Evolutionary conservation across 148 eudicot genomes (phyloP), one percentile per base, ranked within the genome.

Genomic region (Bassia scoparia): DNA sequence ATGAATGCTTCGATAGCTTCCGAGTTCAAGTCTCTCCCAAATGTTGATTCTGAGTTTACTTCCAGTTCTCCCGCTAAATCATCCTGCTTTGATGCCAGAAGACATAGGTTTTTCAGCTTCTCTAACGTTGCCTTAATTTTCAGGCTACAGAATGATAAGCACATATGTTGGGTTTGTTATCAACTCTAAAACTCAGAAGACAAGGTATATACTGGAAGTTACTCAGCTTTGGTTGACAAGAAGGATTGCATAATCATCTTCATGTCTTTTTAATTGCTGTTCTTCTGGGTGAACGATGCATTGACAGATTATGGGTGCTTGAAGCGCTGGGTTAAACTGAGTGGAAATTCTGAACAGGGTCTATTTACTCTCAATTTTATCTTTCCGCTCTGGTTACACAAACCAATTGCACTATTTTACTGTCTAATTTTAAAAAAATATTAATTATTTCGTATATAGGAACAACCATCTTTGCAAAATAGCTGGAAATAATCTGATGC

Each of bases 201-300:
- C 24, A 55, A 13, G 43, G 62, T 18, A 59, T 24, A 29, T 49
- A 63, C 49, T 30, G 43, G 73, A 13, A 33, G 1, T 56, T 86
- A 89, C 99, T 90, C 89, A 74, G 89, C 81, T 84, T 96, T 96
- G n/a, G 89, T 92, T 60, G 94, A 89, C 65, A 96, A 92, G 85
- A 96, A 96, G 48, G 91, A 87, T 74, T 96, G 90, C 97, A 96
- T 92, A 74, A 92, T 95, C 75, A 90, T 96, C 86, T 92, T 95
- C 94, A 96, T 92, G 74, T 81, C 87, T 77, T n/a, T 87, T 90
- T 81, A 96, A 74, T 50, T 89, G 94, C 79, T 83, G 86, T 77
- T 96, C 99, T 88, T 96, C 72, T 96, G 94, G 24, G 88, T 87
- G 37, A 84, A 90, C 68, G 99, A 92, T 73, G 88, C 79, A 72